phyloP scores from a whole-genome alignment of 768 basidiomycete genomes.

The Amanita muscaria region DNA sequence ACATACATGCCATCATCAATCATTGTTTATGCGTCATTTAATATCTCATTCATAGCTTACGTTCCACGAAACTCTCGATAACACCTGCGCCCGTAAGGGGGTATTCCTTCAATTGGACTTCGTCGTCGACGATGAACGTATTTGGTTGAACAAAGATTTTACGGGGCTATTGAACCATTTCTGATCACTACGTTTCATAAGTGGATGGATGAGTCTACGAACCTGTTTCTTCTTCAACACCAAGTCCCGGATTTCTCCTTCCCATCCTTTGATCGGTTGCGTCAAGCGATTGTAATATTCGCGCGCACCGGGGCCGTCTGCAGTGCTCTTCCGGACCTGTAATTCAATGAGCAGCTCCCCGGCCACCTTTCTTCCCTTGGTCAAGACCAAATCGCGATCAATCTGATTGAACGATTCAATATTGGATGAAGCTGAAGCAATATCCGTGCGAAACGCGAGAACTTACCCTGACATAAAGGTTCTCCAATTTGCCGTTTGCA shows the following conservation, averaged over 20 bases:
- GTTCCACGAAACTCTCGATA: conserved; percentile 78
- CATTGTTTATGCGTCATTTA: conserved; percentile 5
- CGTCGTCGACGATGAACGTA: conserved; percentile 54
- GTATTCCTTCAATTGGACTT: conserved; percentile 75
- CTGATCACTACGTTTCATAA: neutral
- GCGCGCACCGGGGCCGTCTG: conserved; percentile 74
- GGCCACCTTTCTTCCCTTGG: conserved; percentile 53
- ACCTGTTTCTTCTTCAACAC: conserved; percentile 77
- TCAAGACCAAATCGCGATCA: conserved; percentile 60
- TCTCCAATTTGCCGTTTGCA: conserved; percentile 47
- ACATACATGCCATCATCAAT: neutral
- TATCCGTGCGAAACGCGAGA: neutral
- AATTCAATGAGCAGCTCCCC: conserved; percentile 73
- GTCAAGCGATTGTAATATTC: conserved; percentile 76
- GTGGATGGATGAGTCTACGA: neutral
- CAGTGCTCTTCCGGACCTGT: conserved; percentile 80
- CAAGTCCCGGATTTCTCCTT: conserved; percentile 65
- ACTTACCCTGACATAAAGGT: conserved; percentile 62
- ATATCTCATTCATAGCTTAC: conserved; percentile 33
- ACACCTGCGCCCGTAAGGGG: conserved; percentile 62
- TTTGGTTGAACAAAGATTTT: conserved; percentile 84
- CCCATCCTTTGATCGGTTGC: conserved; percentile 61
- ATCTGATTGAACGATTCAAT: conserved; percentile 33
- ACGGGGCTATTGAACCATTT: conserved; percentile 46
- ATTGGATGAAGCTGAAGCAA: too few species aligned